Evolutionary conservation across 345 rosid genomes (phyloP).

Genomic region (Physaria fendleri): DNA sequence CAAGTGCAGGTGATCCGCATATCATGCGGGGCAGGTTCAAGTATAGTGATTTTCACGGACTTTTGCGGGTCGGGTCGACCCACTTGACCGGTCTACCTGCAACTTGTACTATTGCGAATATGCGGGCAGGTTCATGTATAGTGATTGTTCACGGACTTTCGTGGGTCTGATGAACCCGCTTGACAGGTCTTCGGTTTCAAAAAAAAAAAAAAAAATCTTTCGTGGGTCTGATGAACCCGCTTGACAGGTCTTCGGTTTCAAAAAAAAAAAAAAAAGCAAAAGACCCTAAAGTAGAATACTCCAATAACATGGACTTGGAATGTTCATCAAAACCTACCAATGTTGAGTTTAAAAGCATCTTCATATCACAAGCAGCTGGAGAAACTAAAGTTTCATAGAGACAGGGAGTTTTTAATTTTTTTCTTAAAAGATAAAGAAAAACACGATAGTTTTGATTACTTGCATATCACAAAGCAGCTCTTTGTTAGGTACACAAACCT

Average conservation of each 20-base stretch:
- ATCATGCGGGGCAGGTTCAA: too few species aligned
- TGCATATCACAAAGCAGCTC: slow-evolving; percentile 25
- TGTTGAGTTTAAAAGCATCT: not conserved
- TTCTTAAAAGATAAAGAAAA: not conserved
- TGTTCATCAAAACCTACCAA: not conserved
- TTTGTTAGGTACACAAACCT: slow-evolving; percentile 12
- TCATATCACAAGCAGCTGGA: not conserved
- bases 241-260: not conserved
- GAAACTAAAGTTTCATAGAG: not conserved
- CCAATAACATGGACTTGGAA: not conserved
- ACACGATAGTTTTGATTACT: slow-evolving; percentile 18
- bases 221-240: too few species aligned
- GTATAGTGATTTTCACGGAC: too few species aligned
- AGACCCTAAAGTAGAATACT: not conserved
- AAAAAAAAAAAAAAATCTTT: too few species aligned
- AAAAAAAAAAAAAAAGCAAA: not conserved
- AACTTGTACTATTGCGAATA: too few species aligned
- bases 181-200: too few species aligned
- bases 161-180: too few species aligned
- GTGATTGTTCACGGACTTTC: too few species aligned
- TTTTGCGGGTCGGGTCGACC: too few species aligned
- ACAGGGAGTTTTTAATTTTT: not conserved
- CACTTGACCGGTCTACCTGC: too few species aligned
- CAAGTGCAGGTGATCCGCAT: too few species aligned
- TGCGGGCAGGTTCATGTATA: too few species aligned